Evolutionary conservation across 225 moss, liverwort and hornwort species (phyloP).

Genomic region (Sphagnum contortum): DNA sequence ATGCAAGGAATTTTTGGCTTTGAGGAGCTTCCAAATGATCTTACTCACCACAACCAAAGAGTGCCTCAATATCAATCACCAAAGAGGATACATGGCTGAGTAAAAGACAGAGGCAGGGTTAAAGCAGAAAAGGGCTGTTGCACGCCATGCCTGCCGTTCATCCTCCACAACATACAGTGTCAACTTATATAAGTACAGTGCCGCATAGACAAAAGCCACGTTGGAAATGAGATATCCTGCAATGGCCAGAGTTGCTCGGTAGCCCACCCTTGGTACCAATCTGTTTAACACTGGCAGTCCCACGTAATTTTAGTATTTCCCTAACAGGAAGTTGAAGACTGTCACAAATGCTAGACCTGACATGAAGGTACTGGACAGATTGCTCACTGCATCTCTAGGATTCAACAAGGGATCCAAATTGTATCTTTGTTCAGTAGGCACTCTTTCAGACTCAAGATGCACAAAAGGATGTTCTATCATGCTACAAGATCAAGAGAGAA

Average conservation of each 20-base stretch:
- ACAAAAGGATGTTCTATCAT: neutral
- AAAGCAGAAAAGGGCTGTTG: constrained; percentile 69
- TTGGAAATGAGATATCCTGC: constrained; percentile 72
- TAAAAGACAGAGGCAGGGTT: constrained; percentile 95
- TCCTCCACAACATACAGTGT: constrained; percentile 54
- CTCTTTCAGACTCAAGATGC: neutral
- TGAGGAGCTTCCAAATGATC: no score
- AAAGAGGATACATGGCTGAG: constrained; percentile 59
- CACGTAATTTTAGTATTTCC: constrained; percentile 8
- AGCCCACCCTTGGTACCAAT: constrained; percentile 53
- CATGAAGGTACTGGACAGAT: neutral
- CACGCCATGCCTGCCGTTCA: constrained; percentile 46
- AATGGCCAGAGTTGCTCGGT: constrained; percentile 62
- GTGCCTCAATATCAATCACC: no score
- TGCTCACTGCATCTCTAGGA: constrained; percentile 2
- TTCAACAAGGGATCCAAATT: neutral
- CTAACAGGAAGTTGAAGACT: neutral
- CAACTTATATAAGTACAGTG: constrained; percentile 54
- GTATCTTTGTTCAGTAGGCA: neutral
- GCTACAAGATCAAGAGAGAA: neutral
- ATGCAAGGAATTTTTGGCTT: no score
- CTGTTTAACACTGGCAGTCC: constrained; percentile 38
- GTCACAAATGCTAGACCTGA: neutral
- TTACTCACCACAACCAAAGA: no score
- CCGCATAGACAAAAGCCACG: constrained; percentile 66